Base-by-base conservation (phyloP, 108 stramenopile species). In the Pseudonitzschia multiseries region DNA sequence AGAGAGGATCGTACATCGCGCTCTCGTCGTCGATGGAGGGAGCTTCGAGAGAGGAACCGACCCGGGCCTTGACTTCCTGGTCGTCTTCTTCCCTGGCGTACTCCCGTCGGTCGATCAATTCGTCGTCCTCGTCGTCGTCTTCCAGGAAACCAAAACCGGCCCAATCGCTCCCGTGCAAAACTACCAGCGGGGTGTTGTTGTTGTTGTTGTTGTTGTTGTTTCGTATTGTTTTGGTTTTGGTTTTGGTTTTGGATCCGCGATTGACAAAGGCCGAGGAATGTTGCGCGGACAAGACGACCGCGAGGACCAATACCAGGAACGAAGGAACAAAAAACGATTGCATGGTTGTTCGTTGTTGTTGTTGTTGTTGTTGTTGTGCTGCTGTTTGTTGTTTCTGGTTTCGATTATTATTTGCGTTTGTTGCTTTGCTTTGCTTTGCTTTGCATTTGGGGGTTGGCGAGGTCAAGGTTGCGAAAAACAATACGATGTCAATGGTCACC, bases 51-150 rank as follows among this genome's bases (percentile, higher is more conserved):
- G 80, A 57, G 62, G 79, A 68, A 10, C 93, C 93, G 20, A 85
- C 74, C 57, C 77, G 78, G 20, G 93, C 93, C 69, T 93, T 93
- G 57, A 65, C 32, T 43, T 84, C 86, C 44, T 84, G 86, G n/a
- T 85, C 72, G 63, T 93, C 93, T 54, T 93, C 87, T 65, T 93
- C 93, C 57, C 81, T 81, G 65, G 93, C 93, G 68, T 89, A 86
- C 10, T 77, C 81, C 33, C 28, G 68, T 72, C 54, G 32, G 76
- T 80, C 78, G 61, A 85, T 32, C 40, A 68, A 26, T 5, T 52
- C 59, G 31, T 82, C 86, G 66, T 85, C 84, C 26, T 76, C 69
- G 0, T 68, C 57, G 18, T 93, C 89, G 57, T 92, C 91, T 20
- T 86, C 84, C 27, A 86, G 40, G 21, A 71, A 75, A 31, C 24